Conservation (phyloP, 192 early-diverging fungal genomes). For the Backusella tarrabulga region DNA sequence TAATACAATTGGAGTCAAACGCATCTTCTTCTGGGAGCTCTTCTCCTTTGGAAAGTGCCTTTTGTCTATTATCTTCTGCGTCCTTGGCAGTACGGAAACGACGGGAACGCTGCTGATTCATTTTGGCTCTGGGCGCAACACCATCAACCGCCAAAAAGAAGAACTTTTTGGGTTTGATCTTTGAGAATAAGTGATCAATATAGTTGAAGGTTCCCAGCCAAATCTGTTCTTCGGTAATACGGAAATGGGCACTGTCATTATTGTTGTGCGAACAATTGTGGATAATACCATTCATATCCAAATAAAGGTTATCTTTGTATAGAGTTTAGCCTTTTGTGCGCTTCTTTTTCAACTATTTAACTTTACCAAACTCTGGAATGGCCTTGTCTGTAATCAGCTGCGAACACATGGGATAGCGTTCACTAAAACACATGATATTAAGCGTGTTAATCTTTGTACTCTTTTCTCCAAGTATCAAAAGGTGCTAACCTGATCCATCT, state of each 20-base stretch:
- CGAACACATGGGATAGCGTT: slow-evolving; percentile 93
- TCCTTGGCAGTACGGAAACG: slow-evolving; percentile 96
- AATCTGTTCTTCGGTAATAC: slow-evolving; percentile 92
- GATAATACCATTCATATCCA: slow-evolving; percentile 99
- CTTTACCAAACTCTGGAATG: slow-evolving; percentile 91
- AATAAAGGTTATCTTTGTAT: slow-evolving; percentile 85
- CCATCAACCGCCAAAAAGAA: slow-evolving; percentile 96
- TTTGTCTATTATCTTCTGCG: slow-evolving; percentile 58
- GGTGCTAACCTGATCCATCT: slow-evolving; percentile 82
- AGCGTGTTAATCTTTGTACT: too few species aligned
- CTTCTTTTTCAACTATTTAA: not conserved
- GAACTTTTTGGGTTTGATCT: slow-evolving; percentile 90
- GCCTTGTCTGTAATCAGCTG: slow-evolving; percentile 87
- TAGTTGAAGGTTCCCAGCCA: slow-evolving; percentile 95
- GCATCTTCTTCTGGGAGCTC: slow-evolving; percentile 63
- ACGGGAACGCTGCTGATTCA: slow-evolving; percentile 98
- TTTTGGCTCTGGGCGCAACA: slow-evolving; percentile 97
- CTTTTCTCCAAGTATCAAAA: not conserved
- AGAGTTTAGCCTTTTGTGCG: not conserved
- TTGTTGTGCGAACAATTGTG: slow-evolving; percentile 96
- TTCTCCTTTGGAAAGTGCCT: slow-evolving; percentile 69
- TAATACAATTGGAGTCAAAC: slow-evolving; percentile 99
- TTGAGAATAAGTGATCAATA: slow-evolving; percentile 89
- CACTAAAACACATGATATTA: slow-evolving; percentile 44
- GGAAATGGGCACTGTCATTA: slow-evolving; percentile 82